Conservation (phyloP, 768 basidiomycete species). For the Russula emetica region DNA sequence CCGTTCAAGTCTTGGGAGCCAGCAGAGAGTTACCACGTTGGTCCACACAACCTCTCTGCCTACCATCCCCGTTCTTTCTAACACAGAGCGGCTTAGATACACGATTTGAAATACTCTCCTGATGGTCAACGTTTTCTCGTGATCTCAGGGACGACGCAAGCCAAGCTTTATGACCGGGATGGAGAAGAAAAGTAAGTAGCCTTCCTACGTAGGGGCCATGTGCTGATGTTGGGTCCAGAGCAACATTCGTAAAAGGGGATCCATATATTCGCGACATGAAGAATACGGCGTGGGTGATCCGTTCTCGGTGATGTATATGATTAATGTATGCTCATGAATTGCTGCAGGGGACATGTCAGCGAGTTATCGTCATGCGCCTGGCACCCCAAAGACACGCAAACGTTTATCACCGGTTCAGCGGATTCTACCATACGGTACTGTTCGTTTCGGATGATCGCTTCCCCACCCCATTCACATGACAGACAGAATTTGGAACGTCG, state of each 20-base stretch:
- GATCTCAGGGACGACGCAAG: constrained; percentile 81
- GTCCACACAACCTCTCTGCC: constrained; percentile 30
- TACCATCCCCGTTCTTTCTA: constrained; percentile 6
- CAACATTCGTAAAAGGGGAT: constrained; percentile 88
- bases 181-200: constrained; percentile 84
- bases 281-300: constrained; percentile 76
- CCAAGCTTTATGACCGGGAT: constrained; percentile 87
- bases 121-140: constrained; percentile 83
- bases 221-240: constrained; percentile 56
- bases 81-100: constrained; percentile 50
- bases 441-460: constrained; percentile 4
- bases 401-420: constrained; percentile 90
- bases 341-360: constrained; percentile 82
- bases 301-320: constrained; percentile 7
- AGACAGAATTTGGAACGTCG: constrained; percentile 87
- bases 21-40: constrained; percentile 85
- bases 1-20: constrained; percentile 98
- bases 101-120: constrained; percentile 85
- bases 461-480: constrained; percentile 8
- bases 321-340: constrained; percentile 5
- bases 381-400: constrained; percentile 82
- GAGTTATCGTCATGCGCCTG: constrained; percentile 87
- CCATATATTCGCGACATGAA: constrained; percentile 99
- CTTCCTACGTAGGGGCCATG: constrained; percentile 30
- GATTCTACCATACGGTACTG: constrained; percentile 90